A percentile compares a stretch with the other conserved stretches of the same genome.
Evolutionary conservation across 2,329 filamentous ascomycete species (phyloP).

Genomic region (Aspergillus pseudonomiae): DNA sequence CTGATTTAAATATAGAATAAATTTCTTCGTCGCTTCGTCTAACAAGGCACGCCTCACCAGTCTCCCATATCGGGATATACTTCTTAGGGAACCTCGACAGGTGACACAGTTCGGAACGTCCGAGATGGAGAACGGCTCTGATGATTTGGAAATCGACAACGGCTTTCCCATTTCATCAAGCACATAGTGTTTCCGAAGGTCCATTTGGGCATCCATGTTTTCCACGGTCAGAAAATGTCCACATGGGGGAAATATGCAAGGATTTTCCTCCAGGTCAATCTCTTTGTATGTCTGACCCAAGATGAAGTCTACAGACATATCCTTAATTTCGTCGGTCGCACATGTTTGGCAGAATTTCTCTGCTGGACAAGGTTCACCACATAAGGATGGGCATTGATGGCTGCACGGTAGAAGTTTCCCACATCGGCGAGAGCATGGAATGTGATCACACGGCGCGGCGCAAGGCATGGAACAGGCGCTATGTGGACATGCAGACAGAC

Average conservation of each 20-base stretch:
- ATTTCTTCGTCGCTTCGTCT: conserved; percentile 62
- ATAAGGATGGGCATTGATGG: conserved; percentile 67
- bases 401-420: conserved; percentile 57
- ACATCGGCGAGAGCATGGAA: conserved; percentile 68
- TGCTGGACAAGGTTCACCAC: conserved; percentile 64
- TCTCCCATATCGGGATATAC: conserved; percentile 52
- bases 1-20: conserved; percentile 58
- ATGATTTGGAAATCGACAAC: conserved; percentile 26
- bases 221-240: conserved; percentile 65
- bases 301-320: conserved; percentile 60
- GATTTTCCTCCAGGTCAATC: conserved; percentile 60
- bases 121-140: conserved; percentile 54
- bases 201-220: conserved; percentile 64
- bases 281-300: conserved; percentile 58
- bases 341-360: conserved; percentile 61
- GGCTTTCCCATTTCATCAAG: conserved; percentile 30
- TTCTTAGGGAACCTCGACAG: conserved; percentile 61
- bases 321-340: conserved; percentile 43
- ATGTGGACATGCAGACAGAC: conserved; percentile 61
- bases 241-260: conserved; percentile 65
- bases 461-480: conserved; percentile 58
- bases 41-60: conserved; percentile 57
- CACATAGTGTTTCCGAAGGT: conserved; percentile 41
- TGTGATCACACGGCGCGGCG: conserved; percentile 67
- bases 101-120: conserved; percentile 59